Evolutionary conservation across 768 basidiomycete genomes (phyloP), one percentile per base, ranked within the genome.

Genomic region (Pleurotus citrinopileatus): DNA sequence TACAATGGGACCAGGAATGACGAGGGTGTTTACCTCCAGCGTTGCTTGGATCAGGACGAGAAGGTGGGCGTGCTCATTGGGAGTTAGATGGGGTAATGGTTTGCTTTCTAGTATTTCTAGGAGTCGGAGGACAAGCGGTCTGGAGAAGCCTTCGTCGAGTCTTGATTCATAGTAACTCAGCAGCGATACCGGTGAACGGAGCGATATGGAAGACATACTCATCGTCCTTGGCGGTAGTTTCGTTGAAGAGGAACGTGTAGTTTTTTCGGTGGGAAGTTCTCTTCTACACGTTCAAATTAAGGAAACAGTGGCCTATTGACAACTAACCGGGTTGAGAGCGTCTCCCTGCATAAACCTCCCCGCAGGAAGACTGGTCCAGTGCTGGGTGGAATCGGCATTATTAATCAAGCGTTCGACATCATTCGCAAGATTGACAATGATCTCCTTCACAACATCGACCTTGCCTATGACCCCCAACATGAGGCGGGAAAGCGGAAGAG

Each of bases 21-120:
- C 48, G 27, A 22, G 17, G 19, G 48, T 12, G 65, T 71, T 61
- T 43, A 89, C 94, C 77, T 96, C 91, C 13, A 94, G 69, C 0
- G 92, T 88, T 5, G 94, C 87, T 67, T 95, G 89, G 48, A 95
- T 86, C 6, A 98, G 77, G 2, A 91, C 88, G 4, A 87, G 74
- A 6, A 98, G 75, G 60, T 94, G 87, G 0, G 89, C 86, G 50
- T 90, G 86, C 65, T 98, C 95, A 61, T 87, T 86, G 2, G 78
- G 73, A 1, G 87, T 86, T 13, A 98, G 73, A 56, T 88, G 84
- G 0, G 90, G 83, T 22, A 91, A 67, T 3, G 86, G 81, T 8
- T 74, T 65, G 7, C 73, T 70, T 65, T 93, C 87, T 17, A 97
- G 69, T 12, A 72, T 75, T 6, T 83, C 75, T 25, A 94, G 72